Conservation (phyloP, 148 eudicot genomes). For the Heliosperma pusillum region DNA sequence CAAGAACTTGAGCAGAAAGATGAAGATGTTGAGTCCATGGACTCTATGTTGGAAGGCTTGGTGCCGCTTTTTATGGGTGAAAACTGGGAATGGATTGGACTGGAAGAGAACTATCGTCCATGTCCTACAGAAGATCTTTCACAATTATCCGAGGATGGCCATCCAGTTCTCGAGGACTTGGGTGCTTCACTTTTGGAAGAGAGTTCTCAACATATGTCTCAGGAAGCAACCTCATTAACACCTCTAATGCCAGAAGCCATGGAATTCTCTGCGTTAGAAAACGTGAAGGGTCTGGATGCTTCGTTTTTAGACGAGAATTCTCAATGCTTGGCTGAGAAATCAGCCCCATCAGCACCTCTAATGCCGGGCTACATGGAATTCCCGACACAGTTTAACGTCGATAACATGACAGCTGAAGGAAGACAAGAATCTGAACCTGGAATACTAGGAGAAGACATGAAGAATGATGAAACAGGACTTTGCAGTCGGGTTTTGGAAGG, state of each 20-base stretch:
- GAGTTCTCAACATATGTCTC: slow-evolving; percentile 18
- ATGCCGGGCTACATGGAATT: background rate
- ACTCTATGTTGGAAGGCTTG: slow-evolving; percentile 25
- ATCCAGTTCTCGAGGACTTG: slow-evolving; percentile 27
- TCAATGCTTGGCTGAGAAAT: background rate
- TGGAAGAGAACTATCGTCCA: slow-evolving; percentile 23
- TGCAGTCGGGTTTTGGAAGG: background rate
- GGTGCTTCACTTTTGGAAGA: slow-evolving; percentile 25
- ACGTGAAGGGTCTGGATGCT: background rate
- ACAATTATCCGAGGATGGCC: slow-evolving; percentile 14
- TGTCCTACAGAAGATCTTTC: background rate
- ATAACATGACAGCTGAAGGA: background rate
- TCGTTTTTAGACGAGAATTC: background rate
- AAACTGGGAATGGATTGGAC: slow-evolving; percentile 30
- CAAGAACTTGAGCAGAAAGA: slow-evolving; percentile 18
- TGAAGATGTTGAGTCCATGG: slow-evolving; percentile 8
- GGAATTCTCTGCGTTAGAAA: background rate
- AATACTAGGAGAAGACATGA: slow-evolving; percentile 11
- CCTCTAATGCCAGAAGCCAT: slow-evolving; percentile 26
- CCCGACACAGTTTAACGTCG: background rate
- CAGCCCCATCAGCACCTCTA: background rate
- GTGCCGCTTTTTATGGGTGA: slow-evolving; percentile 35
- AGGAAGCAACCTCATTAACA: slow-evolving; percentile 24
- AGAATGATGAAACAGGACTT: no score
- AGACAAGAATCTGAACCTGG: background rate